Evolutionary conservation across 2,329 filamentous ascomycete species (phyloP).

Genomic region (Corinectria fuckeliana): DNA sequence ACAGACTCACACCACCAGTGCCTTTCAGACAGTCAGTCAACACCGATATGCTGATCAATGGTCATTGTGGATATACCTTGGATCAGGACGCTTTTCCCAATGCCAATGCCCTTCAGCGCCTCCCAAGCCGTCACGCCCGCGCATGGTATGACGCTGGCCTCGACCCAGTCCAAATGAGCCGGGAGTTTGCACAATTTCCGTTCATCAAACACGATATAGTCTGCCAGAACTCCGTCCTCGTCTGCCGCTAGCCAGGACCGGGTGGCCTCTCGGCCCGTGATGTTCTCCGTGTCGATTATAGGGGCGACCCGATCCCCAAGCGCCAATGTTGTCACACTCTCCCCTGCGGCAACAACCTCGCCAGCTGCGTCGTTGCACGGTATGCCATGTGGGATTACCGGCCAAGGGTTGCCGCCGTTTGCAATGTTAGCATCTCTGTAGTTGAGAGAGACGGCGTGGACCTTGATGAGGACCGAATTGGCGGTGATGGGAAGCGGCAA

Average conservation of each 20-base stretch:
- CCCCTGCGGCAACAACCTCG: constrained; percentile 47
- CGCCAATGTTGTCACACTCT: constrained; percentile 40
- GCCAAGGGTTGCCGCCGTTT: constrained; percentile 50
- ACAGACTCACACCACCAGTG: constrained; percentile 49
- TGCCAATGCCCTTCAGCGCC: constrained; percentile 46
- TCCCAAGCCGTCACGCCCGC: constrained; percentile 54
- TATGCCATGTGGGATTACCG: constrained; percentile 43
- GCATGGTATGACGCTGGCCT: constrained; percentile 48
- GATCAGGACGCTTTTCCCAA: constrained; percentile 51
- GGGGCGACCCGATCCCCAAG: constrained; percentile 48
- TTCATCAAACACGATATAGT: constrained; percentile 51
- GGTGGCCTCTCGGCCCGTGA: constrained; percentile 45
- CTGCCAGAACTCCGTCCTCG: constrained; percentile 51
- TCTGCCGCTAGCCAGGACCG: constrained; percentile 52
- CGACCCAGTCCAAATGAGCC: constrained; percentile 44
- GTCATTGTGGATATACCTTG: constrained; percentile 41
- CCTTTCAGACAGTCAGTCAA: constrained; percentile 32
- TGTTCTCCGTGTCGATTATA: constrained; percentile 47
- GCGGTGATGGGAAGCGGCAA: constrained; percentile 41
- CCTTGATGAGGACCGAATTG: constrained; percentile 41
- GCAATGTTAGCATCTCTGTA: constrained; percentile 46
- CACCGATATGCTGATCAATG: fast-evolving
- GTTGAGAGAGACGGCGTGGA: constrained; percentile 44
- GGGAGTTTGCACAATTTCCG: constrained; percentile 45
- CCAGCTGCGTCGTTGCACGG: constrained; percentile 50